Evolutionary conservation across 73 alveolate genomes (phyloP).

Genomic region (Paramecium tetraurelia): DNA sequence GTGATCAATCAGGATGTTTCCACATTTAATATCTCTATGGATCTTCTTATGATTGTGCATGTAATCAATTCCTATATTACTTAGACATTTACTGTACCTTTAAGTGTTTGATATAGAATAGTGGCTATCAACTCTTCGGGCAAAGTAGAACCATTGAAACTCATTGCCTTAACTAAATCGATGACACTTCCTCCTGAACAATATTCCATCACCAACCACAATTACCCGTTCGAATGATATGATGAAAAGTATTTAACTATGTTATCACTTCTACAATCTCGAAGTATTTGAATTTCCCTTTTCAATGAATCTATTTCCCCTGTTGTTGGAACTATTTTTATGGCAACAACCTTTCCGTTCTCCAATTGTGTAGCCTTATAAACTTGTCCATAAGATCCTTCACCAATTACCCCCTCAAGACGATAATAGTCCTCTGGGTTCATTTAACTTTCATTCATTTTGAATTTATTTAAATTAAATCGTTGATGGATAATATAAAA

Average conservation of each 20-base stretch:
- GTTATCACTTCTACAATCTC: slow-evolving; percentile 88
- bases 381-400: slow-evolving; percentile 95
- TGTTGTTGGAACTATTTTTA: slow-evolving; percentile 79
- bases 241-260: slow-evolving; percentile 88
- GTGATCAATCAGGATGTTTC: slow-evolving; percentile 84
- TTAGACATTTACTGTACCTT: neutral
- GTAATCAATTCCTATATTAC: slow-evolving; percentile 56
- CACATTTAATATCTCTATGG: slow-evolving; percentile 93
- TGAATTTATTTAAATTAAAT: slow-evolving; percentile 10
- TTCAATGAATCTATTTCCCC: slow-evolving; percentile 58
- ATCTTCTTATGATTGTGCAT: slow-evolving; percentile 86
- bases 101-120: slow-evolving; percentile 55
- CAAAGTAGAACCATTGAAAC: slow-evolving; percentile 61
- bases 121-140: slow-evolving; percentile 72
- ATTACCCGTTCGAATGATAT: slow-evolving; percentile 83
- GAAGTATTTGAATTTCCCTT: slow-evolving; percentile 85
- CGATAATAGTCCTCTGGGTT: slow-evolving; percentile 77
- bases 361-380: slow-evolving; percentile 86
- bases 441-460: slow-evolving; percentile 19
- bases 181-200: slow-evolving; percentile 94
- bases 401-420: slow-evolving; percentile 83
- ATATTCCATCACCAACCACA: slow-evolving; percentile 96
- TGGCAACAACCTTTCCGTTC: slow-evolving; percentile 88
- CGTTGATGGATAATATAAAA: neutral
- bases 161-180: slow-evolving; percentile 88